A percentile compares a stretch with the other conserved stretches of the same genome.
Evolutionary conservation across 495 filamentous ascomycete species (phyloP).

Genomic region (Hypoxylon perforatum): DNA sequence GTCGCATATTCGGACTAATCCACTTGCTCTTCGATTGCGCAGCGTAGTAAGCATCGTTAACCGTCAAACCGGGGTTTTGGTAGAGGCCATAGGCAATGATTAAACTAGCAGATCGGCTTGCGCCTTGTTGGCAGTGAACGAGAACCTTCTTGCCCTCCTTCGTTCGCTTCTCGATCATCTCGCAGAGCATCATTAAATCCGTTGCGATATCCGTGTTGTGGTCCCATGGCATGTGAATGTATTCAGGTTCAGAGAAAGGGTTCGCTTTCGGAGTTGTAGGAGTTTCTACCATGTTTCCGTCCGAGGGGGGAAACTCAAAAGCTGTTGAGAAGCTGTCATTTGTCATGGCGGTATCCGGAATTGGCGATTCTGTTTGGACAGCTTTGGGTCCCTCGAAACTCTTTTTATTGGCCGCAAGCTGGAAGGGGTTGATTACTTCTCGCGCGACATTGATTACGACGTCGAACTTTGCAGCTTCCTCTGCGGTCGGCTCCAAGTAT

Average conservation of each 20-base stretch:
- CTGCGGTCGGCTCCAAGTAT: conserved; percentile 87
- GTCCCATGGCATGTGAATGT: conserved; percentile 96
- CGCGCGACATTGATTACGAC: conserved; percentile 95
- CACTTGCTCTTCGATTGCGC: conserved; percentile 91
- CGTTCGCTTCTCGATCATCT: conserved; percentile 83
- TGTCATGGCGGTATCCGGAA: conserved; percentile 77
- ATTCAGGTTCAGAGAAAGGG: conserved; percentile 76
- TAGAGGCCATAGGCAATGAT: conserved; percentile 97
- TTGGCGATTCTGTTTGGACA: conserved; percentile 45
- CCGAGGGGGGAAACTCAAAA: conserved; percentile 65
- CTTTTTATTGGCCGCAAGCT: conserved; percentile 47
- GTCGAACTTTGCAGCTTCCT: conserved; percentile 88
- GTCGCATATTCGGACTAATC: conserved; percentile 98
- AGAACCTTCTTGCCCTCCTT: conserved; percentile 86
- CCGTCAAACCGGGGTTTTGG: conserved; percentile 84
- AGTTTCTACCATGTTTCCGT: conserved; percentile 49
- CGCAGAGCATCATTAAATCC: conserved; percentile 85
- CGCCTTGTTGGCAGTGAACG: conserved; percentile 95
- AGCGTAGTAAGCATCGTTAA: conserved; percentile 91
- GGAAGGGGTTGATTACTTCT: conserved; percentile 92
- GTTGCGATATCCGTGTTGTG: conserved; percentile 96
- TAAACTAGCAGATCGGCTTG: conserved; percentile 94
- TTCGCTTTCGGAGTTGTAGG: conserved; percentile 69
- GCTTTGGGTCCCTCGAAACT: conserved; percentile 50
- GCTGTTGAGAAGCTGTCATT: conserved; percentile 78